These are phyloP conservation scores for Lachancea kluyveri DNA, from an alignment of 805 yeast genomes.

Conservation along the genomic window DNA sequence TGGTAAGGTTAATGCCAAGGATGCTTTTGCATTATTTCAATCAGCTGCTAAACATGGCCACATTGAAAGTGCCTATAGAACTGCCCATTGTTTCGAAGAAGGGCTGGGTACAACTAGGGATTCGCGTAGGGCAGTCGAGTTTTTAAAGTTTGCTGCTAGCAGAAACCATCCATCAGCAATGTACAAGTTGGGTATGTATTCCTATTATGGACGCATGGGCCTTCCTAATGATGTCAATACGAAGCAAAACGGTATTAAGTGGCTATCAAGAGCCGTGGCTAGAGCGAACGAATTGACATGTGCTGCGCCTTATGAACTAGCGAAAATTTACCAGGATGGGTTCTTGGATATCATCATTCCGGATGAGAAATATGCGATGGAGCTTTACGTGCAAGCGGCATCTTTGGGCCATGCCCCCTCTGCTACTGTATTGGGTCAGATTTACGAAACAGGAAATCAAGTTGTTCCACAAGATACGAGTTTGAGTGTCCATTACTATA, in stretches of 20 bases:
- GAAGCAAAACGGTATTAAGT: constrained; percentile 82
- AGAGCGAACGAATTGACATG: constrained; percentile 78
- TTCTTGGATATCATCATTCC: constrained; percentile 81
- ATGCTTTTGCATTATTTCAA: constrained; percentile 71
- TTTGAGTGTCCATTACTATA: constrained; percentile 85
- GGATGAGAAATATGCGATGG: constrained; percentile 78
- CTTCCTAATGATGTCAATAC: constrained; percentile 58
- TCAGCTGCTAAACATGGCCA: constrained; percentile 93
- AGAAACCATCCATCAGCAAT: constrained; percentile 95
- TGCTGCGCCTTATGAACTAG: constrained; percentile 94
- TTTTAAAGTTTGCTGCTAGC: constrained; percentile 78
- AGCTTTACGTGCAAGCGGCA: constrained; percentile 81
- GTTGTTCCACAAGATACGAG: constrained; percentile 72
- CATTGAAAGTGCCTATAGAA: constrained; percentile 83
- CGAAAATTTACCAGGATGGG: constrained; percentile 75
- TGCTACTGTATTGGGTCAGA: constrained; percentile 70
- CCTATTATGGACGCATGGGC: constrained; percentile 83
- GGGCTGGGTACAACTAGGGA: constrained; percentile 91
- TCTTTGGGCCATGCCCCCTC: constrained; percentile 80
- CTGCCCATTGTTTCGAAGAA: constrained; percentile 87
- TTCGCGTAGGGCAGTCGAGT: constrained; percentile 78
- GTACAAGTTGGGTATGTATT: constrained; percentile 85
- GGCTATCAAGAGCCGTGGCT: constrained; percentile 85
- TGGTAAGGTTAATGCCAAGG: constrained; percentile 71
- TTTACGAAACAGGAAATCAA: constrained; percentile 70